Percentiles rank a stretch among this genome's conserved stretches.
Evolutionary conservation across 768 basidiomycete genomes (phyloP).

Genomic region (Podaxis sp.): DNA sequence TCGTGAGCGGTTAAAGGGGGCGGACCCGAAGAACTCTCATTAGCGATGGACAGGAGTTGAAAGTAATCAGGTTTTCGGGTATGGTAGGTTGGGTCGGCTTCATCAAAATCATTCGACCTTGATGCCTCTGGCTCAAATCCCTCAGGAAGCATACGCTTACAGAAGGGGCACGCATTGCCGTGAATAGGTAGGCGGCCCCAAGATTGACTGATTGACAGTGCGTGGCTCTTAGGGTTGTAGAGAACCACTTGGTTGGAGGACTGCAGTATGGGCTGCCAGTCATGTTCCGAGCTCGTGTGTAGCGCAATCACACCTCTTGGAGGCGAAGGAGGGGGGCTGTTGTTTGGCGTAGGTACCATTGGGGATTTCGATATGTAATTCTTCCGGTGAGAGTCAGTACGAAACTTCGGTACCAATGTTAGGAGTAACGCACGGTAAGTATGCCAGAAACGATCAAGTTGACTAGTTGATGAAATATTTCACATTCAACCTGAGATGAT

Average conservation of each 20-base stretch:
- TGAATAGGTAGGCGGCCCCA: slow-evolving; percentile 20
- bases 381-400: neutral
- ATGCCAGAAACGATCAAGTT: neutral
- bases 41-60: slow-evolving; percentile 67
- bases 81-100: slow-evolving; percentile 37
- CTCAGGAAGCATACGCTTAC: slow-evolving; percentile 54
- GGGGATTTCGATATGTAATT: neutral
- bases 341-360: neutral
- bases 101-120: slow-evolving; percentile 22
- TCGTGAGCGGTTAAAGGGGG: slow-evolving; percentile 34
- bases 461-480: neutral
- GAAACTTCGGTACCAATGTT: neutral
- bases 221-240: slow-evolving; percentile 83
- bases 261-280: slow-evolving; percentile 81
- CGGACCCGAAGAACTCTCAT: slow-evolving; percentile 55
- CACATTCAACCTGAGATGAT: neutral
- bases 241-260: slow-evolving; percentile 84
- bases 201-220: slow-evolving; percentile 56
- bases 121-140: slow-evolving; percentile 31
- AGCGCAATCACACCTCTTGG: slow-evolving; percentile 11
- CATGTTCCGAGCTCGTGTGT: slow-evolving; percentile 13
- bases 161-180: slow-evolving; percentile 61
- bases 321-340: slow-evolving; percentile 14
- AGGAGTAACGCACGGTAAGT: neutral
- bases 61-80: slow-evolving; percentile 76